A percentile compares a stretch with the other conserved stretches of the same genome.
phyloP scores from a whole-genome alignment of 1,139 yeast genomes.

The Pichia kudriavzevii region DNA sequence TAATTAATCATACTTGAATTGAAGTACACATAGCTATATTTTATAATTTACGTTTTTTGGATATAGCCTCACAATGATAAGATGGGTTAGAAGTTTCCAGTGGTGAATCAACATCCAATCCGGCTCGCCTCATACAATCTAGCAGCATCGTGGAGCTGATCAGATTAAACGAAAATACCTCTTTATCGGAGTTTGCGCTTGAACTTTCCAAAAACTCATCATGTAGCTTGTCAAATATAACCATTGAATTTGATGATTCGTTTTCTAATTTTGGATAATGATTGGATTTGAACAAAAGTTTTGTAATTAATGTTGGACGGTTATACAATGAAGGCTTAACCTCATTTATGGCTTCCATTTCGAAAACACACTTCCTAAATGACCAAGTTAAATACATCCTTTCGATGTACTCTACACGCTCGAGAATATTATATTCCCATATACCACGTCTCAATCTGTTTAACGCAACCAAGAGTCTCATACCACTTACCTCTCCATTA shows the following conservation, averaged over 20 bases:
- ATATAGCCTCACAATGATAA: background rate
- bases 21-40: too few species aligned
- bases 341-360: slow-evolving; percentile 13
- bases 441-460: slow-evolving; percentile 11
- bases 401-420: slow-evolving; percentile 12
- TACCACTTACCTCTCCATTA: slow-evolving; percentile 12
- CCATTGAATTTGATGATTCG: slow-evolving; percentile 12
- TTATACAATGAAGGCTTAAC: slow-evolving; percentile 12
- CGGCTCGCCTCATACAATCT: slow-evolving; percentile 11
- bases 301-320: slow-evolving; percentile 9
- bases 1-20: too few species aligned
- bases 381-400: slow-evolving; percentile 11
- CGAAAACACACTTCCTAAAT: slow-evolving; percentile 13
- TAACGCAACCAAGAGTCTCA: slow-evolving; percentile 9
- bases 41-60: too few species aligned
- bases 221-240: slow-evolving; percentile 13
- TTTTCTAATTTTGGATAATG: slow-evolving; percentile 8
- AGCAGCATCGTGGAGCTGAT: slow-evolving; percentile 5
- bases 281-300: slow-evolving; percentile 10
- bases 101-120: slow-evolving; percentile 12
- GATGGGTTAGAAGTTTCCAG: slow-evolving; percentile 5
- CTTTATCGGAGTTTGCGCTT: slow-evolving; percentile 1
- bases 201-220: slow-evolving; percentile 12
- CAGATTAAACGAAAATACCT: slow-evolving; percentile 9
- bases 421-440: slow-evolving; percentile 14